Percentiles rank a stretch among this genome's conserved stretches.
These are phyloP conservation scores for Sugiyamaella valdiviana DNA, from an alignment of 805 yeast species.

Conservation along the genomic window DNA sequence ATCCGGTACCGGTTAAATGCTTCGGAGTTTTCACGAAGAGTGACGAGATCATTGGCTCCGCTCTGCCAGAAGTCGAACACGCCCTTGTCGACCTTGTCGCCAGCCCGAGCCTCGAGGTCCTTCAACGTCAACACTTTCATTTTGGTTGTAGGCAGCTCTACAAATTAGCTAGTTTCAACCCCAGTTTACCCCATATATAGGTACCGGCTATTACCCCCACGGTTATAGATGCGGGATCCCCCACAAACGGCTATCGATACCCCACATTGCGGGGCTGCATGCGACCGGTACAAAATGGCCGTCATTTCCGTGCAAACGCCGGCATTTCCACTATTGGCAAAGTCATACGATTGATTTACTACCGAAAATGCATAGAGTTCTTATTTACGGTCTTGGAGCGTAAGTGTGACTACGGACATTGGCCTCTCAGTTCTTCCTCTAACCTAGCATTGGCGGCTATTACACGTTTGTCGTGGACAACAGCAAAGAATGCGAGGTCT, in stretches of 20 bases:
- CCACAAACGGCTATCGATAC: not conserved
- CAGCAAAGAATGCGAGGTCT: constrained; percentile 5
- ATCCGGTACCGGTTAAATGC: constrained; percentile 25
- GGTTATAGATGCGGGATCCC: not conserved
- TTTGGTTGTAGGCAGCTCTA: not conserved
- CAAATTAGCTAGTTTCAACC: not conserved
- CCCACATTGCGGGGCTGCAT: too few relatives aligned
- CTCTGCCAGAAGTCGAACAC: constrained; percentile 27
- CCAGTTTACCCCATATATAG: not conserved
- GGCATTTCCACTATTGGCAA: too few relatives aligned
- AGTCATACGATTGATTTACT: not conserved
- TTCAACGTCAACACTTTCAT: constrained; percentile 10
- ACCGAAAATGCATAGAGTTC: not conserved
- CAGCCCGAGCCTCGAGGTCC: constrained; percentile 16
- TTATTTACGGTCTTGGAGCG: constrained; percentile 14
- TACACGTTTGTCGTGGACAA: constrained; percentile 12
- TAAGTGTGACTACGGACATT: constrained; percentile 3
- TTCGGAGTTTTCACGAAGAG: constrained; percentile 25
- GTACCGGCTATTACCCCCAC: not conserved
- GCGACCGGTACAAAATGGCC: too few relatives aligned
- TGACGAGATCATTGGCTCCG: constrained; percentile 28
- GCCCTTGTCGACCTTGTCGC: constrained; percentile 14
- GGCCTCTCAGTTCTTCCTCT: not conserved
- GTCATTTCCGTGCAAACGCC: too few relatives aligned
- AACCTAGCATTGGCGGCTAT: constrained; percentile 15